A percentile compares a stretch with the other conserved stretches of the same genome.
Conservation (phyloP, 2,329 filamentous ascomycete species). For the Sporothrix curviconia region DNA sequence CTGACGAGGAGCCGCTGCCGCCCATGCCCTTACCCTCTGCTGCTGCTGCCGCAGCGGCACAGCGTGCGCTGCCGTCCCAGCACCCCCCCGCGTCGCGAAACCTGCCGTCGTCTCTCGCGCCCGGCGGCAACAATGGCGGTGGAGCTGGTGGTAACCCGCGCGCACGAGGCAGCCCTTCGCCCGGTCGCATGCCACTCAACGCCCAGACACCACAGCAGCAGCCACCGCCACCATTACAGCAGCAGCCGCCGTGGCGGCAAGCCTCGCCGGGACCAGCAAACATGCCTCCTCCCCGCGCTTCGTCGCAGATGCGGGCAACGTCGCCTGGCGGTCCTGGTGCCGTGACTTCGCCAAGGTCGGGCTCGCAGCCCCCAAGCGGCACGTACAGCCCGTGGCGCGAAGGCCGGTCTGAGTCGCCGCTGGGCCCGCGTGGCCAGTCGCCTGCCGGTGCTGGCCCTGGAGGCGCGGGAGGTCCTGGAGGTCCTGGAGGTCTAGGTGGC, state of each 20-base stretch:
- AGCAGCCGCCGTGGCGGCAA: conserved; percentile 8
- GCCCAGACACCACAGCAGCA: conserved; percentile 16
- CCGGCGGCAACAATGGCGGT: background rate
- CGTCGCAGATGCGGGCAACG: conserved; percentile 6
- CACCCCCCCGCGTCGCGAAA: background rate
- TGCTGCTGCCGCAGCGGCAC: background rate
- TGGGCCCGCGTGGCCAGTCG: conserved; percentile 25
- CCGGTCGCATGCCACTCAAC: conserved; percentile 20
- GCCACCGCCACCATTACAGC: background rate
- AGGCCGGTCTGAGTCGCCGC: conserved; percentile 35
- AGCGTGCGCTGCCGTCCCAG: conserved; percentile 7
- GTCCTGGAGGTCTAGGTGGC: no score
- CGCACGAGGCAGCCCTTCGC: conserved; percentile 19
- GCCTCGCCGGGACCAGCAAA: conserved; percentile 18
- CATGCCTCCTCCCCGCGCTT: conserved; percentile 16
- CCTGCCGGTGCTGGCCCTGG: conserved; percentile 20
- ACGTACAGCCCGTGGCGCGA: conserved; percentile 28
- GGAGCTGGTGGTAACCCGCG: conserved; percentile 3
- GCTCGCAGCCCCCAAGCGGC: conserved; percentile 26
- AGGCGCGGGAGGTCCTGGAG: no score
- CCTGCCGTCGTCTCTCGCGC: background rate
- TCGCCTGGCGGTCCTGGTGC: background rate
- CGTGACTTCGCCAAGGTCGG: background rate
- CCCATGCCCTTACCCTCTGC: background rate
- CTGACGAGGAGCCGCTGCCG: background rate